Evolutionary conservation across 2,329 filamentous ascomycete species (phyloP).

Genomic region (Nemania diffusa): DNA sequence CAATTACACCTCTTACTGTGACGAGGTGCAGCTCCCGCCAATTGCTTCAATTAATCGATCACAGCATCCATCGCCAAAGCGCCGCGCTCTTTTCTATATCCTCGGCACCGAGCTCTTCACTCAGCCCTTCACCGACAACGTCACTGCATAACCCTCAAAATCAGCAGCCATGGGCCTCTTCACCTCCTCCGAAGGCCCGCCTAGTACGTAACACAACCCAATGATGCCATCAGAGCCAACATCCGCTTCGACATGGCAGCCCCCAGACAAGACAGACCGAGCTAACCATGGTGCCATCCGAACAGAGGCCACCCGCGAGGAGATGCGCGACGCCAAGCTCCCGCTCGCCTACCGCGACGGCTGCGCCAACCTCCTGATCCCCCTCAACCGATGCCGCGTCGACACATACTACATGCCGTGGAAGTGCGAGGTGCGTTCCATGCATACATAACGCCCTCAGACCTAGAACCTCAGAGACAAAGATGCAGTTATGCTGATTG

Average conservation of each 20-base stretch:
- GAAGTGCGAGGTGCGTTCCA: constrained; percentile 87
- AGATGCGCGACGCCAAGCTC: constrained; percentile 91
- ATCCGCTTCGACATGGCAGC: no score
- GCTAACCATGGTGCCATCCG: constrained; percentile 67
- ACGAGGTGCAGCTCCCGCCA: background rate
- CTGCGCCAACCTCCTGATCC: constrained; percentile 94
- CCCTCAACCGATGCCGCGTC: constrained; percentile 92
- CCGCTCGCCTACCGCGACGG: constrained; percentile 93
- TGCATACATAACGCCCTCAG: background rate
- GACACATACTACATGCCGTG: constrained; percentile 95
- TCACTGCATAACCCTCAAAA: background rate
- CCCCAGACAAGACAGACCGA: background rate
- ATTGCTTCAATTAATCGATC: background rate
- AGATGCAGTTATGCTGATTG: background rate
- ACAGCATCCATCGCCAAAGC: background rate
- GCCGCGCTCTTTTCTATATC: background rate
- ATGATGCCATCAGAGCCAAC: no score
- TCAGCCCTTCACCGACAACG: background rate
- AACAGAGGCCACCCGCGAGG: constrained; percentile 82
- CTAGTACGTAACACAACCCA: constrained; percentile 43
- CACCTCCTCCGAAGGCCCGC: constrained; percentile 42
- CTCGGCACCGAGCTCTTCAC: background rate
- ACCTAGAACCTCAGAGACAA: no score
- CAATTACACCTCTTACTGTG: background rate
- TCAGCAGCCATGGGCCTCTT: constrained; percentile 41